Conservation (phyloP, 306 rosid species). For the Morella rubra region DNA sequence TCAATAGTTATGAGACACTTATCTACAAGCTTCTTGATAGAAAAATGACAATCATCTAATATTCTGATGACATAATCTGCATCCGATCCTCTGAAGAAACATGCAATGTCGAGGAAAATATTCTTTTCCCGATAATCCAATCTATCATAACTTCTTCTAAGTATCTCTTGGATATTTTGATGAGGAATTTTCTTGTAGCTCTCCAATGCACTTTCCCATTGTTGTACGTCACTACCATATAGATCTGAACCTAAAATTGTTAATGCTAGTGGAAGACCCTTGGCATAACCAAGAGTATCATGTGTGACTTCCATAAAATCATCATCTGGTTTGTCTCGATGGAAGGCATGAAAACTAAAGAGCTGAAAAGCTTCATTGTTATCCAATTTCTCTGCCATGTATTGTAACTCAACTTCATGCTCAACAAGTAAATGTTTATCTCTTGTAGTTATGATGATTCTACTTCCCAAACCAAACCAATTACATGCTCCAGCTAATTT, state of each 20-base stretch:
- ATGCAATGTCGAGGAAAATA: conserved; percentile 3
- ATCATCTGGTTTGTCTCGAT: not conserved
- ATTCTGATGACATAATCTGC: not conserved
- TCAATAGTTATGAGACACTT: conserved; percentile 11
- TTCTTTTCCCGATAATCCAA: not conserved
- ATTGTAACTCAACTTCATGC: conserved; percentile 8
- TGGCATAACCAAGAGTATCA: conserved; percentile 18
- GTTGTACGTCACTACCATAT: not conserved
- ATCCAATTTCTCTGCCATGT: conserved; percentile 21
- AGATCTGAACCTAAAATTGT: conserved; percentile 37
- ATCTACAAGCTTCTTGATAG: not conserved
- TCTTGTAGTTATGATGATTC: conserved; percentile 39
- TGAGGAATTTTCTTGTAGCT: not conserved
- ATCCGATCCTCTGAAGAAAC: conserved; percentile 18
- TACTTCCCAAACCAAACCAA: conserved; percentile 37
- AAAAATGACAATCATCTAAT: not conserved
- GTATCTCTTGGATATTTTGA: not conserved
- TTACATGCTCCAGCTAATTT: conserved; percentile 20
- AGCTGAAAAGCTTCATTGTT: conserved; percentile 31
- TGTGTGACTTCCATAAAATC: not conserved
- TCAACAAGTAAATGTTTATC: conserved; percentile 11
- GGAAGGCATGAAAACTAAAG: conserved; percentile 26
- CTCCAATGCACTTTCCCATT: conserved; percentile 26
- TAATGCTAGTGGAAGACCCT: conserved; percentile 37
- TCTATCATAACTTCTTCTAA: conserved; percentile 30